Evolutionary conservation across 495 filamentous ascomycete species (phyloP).

Genomic region (Talaromyces proteolyticus): DNA sequence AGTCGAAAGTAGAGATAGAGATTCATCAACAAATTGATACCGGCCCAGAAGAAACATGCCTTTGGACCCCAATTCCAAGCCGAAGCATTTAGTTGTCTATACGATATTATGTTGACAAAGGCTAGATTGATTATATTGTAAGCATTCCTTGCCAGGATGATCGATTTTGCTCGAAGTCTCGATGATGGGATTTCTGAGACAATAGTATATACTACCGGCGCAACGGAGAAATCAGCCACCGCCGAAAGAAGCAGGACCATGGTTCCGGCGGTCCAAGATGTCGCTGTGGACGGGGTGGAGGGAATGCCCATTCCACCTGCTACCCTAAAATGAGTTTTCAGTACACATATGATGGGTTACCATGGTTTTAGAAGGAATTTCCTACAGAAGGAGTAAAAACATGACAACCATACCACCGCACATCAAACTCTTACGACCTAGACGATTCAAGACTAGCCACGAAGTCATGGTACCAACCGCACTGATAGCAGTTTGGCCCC

Average conservation of each 20-base stretch:
- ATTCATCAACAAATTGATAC: constrained; percentile 35
- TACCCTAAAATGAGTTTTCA: constrained; percentile 9
- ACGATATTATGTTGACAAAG: constrained; percentile 27
- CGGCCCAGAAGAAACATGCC: constrained; percentile 40
- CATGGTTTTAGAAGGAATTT: not conserved
- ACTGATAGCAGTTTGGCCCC: constrained; percentile 37
- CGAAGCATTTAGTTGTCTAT: constrained; percentile 27
- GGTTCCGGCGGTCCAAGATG: constrained; percentile 18
- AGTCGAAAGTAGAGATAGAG: constrained; percentile 53
- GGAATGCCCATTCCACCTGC: not conserved
- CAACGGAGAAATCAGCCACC: constrained; percentile 31
- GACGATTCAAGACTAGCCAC: constrained; percentile 40
- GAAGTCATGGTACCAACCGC: constrained; percentile 43
- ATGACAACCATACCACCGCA: constrained; percentile 37
- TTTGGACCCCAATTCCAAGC: constrained; percentile 35
- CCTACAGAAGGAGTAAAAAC: constrained; percentile 27
- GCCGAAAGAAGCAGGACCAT: constrained; percentile 36
- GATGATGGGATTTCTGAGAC: constrained; percentile 31
- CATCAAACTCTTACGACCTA: constrained; percentile 48
- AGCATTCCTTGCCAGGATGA: constrained; percentile 25
- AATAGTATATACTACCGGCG: constrained; percentile 30
- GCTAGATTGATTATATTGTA: constrained; percentile 28
- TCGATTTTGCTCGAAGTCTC: constrained; percentile 28
- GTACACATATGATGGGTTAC: constrained; percentile 25
- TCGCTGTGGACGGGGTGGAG: constrained; percentile 7